phyloP scores from a whole-genome alignment of 2,329 filamentous ascomycete species.

The Laburnicola sp. region DNA sequence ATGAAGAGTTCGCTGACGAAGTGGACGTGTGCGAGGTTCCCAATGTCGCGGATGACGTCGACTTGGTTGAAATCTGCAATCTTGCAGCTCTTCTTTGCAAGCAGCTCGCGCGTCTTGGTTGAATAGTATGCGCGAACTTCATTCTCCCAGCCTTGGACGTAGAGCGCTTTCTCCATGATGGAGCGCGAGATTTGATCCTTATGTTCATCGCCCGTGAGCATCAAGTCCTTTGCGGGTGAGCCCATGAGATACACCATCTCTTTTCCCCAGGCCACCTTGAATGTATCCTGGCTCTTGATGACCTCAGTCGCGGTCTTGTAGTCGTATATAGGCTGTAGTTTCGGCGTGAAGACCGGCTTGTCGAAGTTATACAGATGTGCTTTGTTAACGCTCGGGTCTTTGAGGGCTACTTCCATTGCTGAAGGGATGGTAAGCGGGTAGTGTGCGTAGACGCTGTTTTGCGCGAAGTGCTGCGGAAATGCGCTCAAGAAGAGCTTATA shows the following conservation, averaged over 20 bases:
- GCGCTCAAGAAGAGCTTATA: constrained; percentile 81
- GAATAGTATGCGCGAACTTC: constrained; percentile 71
- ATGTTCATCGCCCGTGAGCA: constrained; percentile 51
- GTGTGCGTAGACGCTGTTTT: constrained; percentile 79
- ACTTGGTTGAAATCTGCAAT: constrained; percentile 66
- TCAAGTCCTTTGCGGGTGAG: constrained; percentile 58
- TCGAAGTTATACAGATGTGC: constrained; percentile 71
- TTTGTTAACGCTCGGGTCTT: constrained; percentile 61
- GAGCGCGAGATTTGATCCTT: constrained; percentile 35
- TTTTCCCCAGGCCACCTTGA: constrained; percentile 67
- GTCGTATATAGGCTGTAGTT: constrained; percentile 58
- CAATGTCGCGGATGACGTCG: constrained; percentile 67
- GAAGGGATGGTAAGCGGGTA: constrained; percentile 72
- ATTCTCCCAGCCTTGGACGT: constrained; percentile 63
- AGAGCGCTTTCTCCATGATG: constrained; percentile 58
- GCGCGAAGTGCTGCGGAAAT: constrained; percentile 77
- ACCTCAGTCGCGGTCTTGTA: constrained; percentile 66
- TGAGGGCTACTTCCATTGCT: constrained; percentile 73
- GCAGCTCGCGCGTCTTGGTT: constrained; percentile 62
- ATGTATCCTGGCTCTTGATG: constrained; percentile 63
- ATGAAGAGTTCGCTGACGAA: constrained; percentile 60
- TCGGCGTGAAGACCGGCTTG: constrained; percentile 56
- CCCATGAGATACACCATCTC: constrained; percentile 67
- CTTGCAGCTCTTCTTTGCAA: constrained; percentile 66
- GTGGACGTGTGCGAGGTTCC: constrained; percentile 58